phyloP scores from a whole-genome alignment of 1,284 basidiomycete species.

The Sanghuangporus baumii region DNA sequence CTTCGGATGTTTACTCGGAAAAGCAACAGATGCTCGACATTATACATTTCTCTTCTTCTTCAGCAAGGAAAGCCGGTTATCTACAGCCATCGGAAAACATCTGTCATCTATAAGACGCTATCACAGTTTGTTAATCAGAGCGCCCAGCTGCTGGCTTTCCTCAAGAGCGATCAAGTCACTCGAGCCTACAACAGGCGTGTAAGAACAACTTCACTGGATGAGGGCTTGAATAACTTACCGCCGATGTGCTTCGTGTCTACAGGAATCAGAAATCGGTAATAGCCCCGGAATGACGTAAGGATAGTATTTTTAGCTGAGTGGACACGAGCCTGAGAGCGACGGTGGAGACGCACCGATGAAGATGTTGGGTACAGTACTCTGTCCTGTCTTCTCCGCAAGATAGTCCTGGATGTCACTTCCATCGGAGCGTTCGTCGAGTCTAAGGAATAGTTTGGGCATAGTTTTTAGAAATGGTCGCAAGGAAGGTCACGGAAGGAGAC shows the following conservation, averaged over 20 bases:
- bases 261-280: background rate
- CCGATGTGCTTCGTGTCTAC: conserved; percentile 17
- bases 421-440: conserved; percentile 25
- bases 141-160: background rate
- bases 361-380: conserved; percentile 30
- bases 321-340: background rate
- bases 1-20: no score
- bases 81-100: background rate
- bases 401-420: conserved; percentile 28
- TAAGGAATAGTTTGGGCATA: conserved; percentile 6
- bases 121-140: background rate
- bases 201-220: background rate
- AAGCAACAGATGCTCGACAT: background rate
- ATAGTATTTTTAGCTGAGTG: background rate
- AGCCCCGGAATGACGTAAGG: background rate
- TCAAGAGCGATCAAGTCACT: conserved; percentile 7
- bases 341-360: conserved; percentile 25
- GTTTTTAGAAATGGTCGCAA: background rate
- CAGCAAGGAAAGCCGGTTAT: background rate
- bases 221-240: background rate
- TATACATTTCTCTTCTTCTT: background rate
- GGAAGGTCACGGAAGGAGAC: conserved; percentile 8
- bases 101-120: background rate
- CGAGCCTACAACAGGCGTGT: background rate
- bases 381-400: conserved; percentile 26